Evolutionary conservation across 345 rosid species (phyloP), one percentile per base, ranked within the genome.

Genomic region (Lepidium didymum): DNA sequence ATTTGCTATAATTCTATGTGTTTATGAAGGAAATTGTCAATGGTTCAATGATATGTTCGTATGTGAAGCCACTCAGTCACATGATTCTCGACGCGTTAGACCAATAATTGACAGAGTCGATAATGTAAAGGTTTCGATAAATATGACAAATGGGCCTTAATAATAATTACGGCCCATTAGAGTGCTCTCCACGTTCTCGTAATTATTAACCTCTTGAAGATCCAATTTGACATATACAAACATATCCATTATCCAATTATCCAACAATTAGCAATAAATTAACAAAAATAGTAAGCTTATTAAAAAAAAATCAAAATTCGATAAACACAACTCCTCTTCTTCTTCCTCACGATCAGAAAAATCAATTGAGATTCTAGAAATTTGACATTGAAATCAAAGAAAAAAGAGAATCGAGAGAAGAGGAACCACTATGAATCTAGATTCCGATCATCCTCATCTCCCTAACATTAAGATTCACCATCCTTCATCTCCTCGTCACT

Each of bases 391-490:
- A 11, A 50, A 56, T 4, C 37, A 27, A 53, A 23, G 18, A 7
- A 27, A 40, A 23, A 50, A 45, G 29, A 16, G 29, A 2, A 34
- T 29, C 14, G 19, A 35, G 69, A 36, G 29, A 25, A 58, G 36
- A n/a, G 4, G 3, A 10, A 1, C 6, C 33, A 59, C 11, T 44
- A 74, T 74, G 78, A 62, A 62, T 44, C 54, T 78, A 31, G 89
- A 81, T 68, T 71, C 80, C 25, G 89, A 87, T 15, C 77, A 81
- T 21, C 88, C 83, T 40, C 84, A 81, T 18, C 96, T 87, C 45
- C 94, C 96, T 5, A 79, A 84, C 61, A 85, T 90, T 81, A 87
- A 84, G 74, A 87, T 85, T 84, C 91, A 81, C 76, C 90, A 77
- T 75, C 78, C 74, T 13, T 64, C 79, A 13, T 75, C 79, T 29